Base-by-base conservation (phyloP, 768 basidiomycete species). In the Hygrocybe coccinea region DNA sequence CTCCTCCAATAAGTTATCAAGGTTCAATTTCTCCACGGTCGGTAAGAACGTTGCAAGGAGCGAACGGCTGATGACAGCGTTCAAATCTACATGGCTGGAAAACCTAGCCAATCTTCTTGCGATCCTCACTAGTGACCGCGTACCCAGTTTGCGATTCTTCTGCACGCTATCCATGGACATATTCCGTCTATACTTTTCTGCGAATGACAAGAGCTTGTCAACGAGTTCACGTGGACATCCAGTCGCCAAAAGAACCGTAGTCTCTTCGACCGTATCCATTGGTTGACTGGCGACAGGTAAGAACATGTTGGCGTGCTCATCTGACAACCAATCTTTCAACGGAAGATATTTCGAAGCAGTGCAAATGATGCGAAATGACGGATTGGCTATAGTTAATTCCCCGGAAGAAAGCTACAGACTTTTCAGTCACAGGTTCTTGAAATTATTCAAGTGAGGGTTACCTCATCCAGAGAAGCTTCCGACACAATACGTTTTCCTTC, bases 251-350 rank as follows among this genome's bases (percentile, higher is more conserved):
- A 87, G 78, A 12, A 85, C 65, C 2, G 63, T 57, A 0, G 64
- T 59, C 67, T 87, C 84, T 64, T 87, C 84, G 0, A 64, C 59
- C 12, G 55, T 59, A 25, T 74, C 71, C 84, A 87, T 87, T 1
- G 84, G 83, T 60, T 81, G 80, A 41, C 79, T 75, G 7, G 81
- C 77, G 12, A 87, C 64, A 9, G 83, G 67, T 65, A 85, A 81
- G 74, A 87, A 85, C 83, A 85, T 85, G 61, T 85, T 86, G 22
- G 81, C 79, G 62, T 85, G 81, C 62, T 87, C 84, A 56, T 81
- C 79, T 1, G 77, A 73, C 24, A 87, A 75, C 85, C 84, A 87
- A 62, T 86, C 84, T 61, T 81, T 81, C n/a, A 85, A 69, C n/a
- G 80, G 78, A 1, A 80, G 65, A 1, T 83, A 84, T 62, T 82